Conservation (phyloP, 2,329 filamentous ascomycete genomes). For the Aspergillus unguis region DNA sequence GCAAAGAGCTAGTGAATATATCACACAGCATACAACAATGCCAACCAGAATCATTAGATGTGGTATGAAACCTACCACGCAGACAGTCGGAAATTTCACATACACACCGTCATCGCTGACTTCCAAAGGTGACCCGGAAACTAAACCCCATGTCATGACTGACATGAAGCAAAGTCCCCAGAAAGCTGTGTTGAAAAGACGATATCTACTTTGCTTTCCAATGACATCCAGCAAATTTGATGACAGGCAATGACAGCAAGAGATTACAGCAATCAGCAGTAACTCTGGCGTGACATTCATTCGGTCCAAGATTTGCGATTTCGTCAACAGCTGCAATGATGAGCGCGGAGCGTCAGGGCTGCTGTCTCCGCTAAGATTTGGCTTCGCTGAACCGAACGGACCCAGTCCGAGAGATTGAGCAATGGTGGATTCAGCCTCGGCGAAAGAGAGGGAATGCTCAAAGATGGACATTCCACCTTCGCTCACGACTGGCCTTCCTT, state of each 20-base stretch:
- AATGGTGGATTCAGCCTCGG: slow-evolving; percentile 87
- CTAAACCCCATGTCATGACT: slow-evolving; percentile 74
- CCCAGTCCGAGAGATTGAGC: slow-evolving; percentile 74
- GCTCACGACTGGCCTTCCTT: slow-evolving; percentile 72
- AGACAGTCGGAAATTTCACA: slow-evolving; percentile 87
- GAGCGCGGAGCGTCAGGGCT: slow-evolving; percentile 29
- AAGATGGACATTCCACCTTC: slow-evolving; percentile 97
- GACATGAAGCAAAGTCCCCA: slow-evolving; percentile 91
- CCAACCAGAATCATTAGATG: slow-evolving; percentile 83
- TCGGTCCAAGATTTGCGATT: slow-evolving; percentile 63
- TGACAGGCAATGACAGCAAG: slow-evolving; percentile 79
- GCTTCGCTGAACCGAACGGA: slow-evolving; percentile 54
- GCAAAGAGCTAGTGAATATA: slow-evolving; percentile 73
- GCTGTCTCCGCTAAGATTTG: slow-evolving; percentile 45
- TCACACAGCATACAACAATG: slow-evolving; percentile 69
- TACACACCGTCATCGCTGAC: slow-evolving; percentile 53
- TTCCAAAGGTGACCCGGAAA: slow-evolving; percentile 45
- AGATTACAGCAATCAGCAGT: slow-evolving; percentile 80
- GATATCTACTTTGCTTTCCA: slow-evolving; percentile 71
- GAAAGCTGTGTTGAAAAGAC: slow-evolving; percentile 81
- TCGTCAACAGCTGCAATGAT: slow-evolving; percentile 37
- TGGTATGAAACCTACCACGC: slow-evolving; percentile 90
- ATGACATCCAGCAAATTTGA: slow-evolving; percentile 80
- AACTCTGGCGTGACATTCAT: slow-evolving; percentile 90
- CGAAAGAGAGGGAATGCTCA: slow-evolving; percentile 92